These are phyloP conservation scores for Tricholoma furcatifolium DNA, from an alignment of 768 basidiomycete genomes.

Conservation along the genomic window DNA sequence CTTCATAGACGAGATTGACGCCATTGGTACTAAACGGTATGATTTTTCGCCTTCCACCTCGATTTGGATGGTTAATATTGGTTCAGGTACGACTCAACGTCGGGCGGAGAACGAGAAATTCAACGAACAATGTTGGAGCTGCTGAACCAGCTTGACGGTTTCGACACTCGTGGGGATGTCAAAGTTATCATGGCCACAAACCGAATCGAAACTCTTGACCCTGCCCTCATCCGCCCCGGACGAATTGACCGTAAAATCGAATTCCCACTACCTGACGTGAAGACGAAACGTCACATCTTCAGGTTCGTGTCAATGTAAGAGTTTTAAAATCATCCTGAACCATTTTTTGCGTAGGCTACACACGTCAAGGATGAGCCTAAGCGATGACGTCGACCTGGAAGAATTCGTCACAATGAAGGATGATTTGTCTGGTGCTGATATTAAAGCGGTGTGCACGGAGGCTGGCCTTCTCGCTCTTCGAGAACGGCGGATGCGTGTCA, in stretches of 20 bases:
- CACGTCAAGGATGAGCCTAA: constrained; percentile 92
- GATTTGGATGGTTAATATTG: neutral
- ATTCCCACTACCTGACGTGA: constrained; percentile 95
- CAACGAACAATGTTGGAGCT: constrained; percentile 99
- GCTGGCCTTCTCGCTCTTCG: constrained; percentile 94
- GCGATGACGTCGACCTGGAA: constrained; percentile 88
- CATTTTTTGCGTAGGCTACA: constrained; percentile 56
- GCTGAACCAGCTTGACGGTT: constrained; percentile 98
- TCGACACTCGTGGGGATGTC: constrained; percentile 98
- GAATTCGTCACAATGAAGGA: constrained; percentile 96
- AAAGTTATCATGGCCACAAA: constrained; percentile 99
- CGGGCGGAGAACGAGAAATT: constrained; percentile 98
- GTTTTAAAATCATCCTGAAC: constrained; percentile 3
- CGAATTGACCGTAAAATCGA: constrained; percentile 99
- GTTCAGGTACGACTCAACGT: constrained; percentile 92
- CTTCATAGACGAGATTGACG: constrained; percentile 99
- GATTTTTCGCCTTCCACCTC: constrained; percentile 15
- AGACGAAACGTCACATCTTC: constrained; percentile 99
- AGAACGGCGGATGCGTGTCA: constrained; percentile 93
- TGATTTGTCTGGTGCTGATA: constrained; percentile 95
- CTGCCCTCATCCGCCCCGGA: constrained; percentile 96
- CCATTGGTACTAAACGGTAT: constrained; percentile 95
- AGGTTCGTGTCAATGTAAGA: constrained; percentile 44
- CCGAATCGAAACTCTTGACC: constrained; percentile 94
- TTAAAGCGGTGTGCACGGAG: constrained; percentile 98